A percentile compares a stretch with the other conserved stretches of the same genome.
These are phyloP conservation scores for Mycena alexandri DNA, from an alignment of 768 basidiomycete genomes.

Conservation along the genomic window DNA sequence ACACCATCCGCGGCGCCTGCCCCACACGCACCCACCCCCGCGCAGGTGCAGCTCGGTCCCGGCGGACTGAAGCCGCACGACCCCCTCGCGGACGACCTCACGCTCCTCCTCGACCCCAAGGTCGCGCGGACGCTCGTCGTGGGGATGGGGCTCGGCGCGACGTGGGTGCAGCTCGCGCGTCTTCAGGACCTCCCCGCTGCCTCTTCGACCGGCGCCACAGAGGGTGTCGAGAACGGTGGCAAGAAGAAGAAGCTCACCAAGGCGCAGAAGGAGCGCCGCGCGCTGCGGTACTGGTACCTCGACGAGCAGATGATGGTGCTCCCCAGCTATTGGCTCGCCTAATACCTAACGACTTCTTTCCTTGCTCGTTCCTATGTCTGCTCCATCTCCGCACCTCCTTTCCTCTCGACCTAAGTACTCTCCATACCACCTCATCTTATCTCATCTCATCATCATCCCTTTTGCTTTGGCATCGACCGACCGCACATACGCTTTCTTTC, in stretches of 20 bases:
- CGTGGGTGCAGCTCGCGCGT: slow-evolving; percentile 77
- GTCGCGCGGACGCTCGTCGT: slow-evolving; percentile 56
- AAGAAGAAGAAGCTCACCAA: slow-evolving; percentile 55
- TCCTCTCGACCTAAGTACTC: too few relatives aligned
- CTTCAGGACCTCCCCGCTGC: slow-evolving; percentile 38
- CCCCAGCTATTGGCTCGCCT: slow-evolving; percentile 54
- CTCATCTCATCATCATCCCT: too few relatives aligned
- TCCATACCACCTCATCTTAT: too few relatives aligned
- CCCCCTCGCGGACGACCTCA: slow-evolving; percentile 69
- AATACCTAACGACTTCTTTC: neutral
- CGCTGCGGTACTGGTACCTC: slow-evolving; percentile 57
- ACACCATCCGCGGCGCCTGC: neutral
- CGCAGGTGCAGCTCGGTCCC: slow-evolving; percentile 3
- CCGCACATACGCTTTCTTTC: too few relatives aligned
- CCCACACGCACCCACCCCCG: too few relatives aligned
- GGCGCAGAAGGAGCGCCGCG: slow-evolving; percentile 43
- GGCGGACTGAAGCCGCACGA: slow-evolving; percentile 55
- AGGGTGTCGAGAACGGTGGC: too few relatives aligned
- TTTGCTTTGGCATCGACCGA: too few relatives aligned
- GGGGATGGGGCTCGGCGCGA: slow-evolving; percentile 73
- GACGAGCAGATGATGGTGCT: slow-evolving; percentile 54
- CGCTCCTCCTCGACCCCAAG: slow-evolving; percentile 64
- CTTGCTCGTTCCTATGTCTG: neutral
- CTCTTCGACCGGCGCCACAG: too few relatives aligned
- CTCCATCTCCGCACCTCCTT: too few relatives aligned